phyloP scores from a whole-genome alignment of 202 grass and related monocot genomes.

The Tripidium arundinaceum region DNA sequence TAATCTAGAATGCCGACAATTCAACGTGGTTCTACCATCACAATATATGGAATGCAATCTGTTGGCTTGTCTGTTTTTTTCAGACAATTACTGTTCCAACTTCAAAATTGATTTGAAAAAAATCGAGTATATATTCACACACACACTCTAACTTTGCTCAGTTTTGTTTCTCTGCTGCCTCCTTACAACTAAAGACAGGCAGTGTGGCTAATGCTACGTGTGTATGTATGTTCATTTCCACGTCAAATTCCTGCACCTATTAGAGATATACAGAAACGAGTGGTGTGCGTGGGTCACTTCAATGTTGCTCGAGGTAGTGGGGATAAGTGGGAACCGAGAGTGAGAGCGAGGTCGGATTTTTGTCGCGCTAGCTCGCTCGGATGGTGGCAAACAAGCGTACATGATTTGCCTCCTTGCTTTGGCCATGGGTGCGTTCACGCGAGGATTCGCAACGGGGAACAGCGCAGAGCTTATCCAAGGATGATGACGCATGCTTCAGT shows the following conservation, averaged over 20 bases:
- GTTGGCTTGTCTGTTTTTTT: background rate
- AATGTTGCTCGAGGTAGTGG: background rate
- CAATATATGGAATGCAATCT: background rate
- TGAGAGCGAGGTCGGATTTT: background rate
- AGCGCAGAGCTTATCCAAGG: constrained; percentile 21
- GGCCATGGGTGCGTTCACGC: constrained; percentile 29
- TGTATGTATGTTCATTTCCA: background rate
- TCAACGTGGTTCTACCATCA: background rate
- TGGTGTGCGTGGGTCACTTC: constrained; percentile 1
- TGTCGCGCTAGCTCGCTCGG: background rate
- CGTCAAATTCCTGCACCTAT: background rate
- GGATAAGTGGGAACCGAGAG: constrained; percentile 20
- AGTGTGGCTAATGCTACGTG: background rate
- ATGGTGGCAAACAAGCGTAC: constrained; percentile 38
- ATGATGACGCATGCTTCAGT: background rate
- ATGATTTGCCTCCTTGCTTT: constrained; percentile 26
- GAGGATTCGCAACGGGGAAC: constrained; percentile 28
- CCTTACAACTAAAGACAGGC: too few relatives aligned
- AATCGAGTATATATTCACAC: background rate
- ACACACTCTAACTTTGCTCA: background rate
- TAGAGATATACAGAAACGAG: background rate
- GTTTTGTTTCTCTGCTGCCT: background rate
- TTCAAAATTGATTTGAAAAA: background rate
- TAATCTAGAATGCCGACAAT: background rate
- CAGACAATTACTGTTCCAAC: background rate